Evolutionary conservation across 352 stramenopile species (phyloP).

Genomic region (Globisporangium paddicum): DNA sequence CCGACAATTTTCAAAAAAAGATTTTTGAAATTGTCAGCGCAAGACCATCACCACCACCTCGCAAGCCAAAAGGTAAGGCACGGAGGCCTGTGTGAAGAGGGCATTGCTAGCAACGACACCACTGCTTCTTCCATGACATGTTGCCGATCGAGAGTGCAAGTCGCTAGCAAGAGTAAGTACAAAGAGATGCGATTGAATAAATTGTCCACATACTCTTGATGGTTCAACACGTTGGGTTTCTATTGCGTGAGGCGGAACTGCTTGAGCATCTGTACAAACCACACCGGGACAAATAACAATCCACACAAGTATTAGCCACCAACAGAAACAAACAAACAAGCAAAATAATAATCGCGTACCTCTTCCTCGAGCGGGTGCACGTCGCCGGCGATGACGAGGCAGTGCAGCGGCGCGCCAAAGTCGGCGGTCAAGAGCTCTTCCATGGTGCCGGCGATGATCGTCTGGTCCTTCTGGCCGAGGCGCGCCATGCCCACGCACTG

Average conservation of each 20-base stretch:
- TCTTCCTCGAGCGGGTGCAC: conserved; percentile 97
- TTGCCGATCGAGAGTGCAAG: too few species aligned
- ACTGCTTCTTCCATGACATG: too few species aligned
- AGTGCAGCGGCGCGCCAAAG: conserved; percentile 96
- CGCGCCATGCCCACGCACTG: conserved; percentile 93
- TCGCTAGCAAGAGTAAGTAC: too few species aligned
- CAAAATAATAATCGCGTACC: conserved; percentile 35
- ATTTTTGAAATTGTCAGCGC: too few species aligned
- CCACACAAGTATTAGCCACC: background rate
- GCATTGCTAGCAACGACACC: too few species aligned
- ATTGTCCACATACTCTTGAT: background rate
- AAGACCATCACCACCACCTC: too few species aligned
- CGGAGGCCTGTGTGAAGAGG: too few species aligned
- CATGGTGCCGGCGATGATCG: conserved; percentile 95
- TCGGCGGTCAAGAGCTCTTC: conserved; percentile 92
- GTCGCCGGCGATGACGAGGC: conserved; percentile 94
- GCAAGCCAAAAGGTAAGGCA: too few species aligned
- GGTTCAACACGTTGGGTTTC: background rate
- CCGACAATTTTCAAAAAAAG: too few species aligned
- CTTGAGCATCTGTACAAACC: conserved; percentile 32
- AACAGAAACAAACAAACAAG: background rate
- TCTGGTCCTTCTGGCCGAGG: conserved; percentile 90
- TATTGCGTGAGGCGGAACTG: conserved; percentile 21
- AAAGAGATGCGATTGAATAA: too few species aligned
- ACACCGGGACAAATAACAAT: background rate